Evolutionary conservation across 140 eudicot species (phyloP).

Genomic region (Oenanthe javanica): DNA sequence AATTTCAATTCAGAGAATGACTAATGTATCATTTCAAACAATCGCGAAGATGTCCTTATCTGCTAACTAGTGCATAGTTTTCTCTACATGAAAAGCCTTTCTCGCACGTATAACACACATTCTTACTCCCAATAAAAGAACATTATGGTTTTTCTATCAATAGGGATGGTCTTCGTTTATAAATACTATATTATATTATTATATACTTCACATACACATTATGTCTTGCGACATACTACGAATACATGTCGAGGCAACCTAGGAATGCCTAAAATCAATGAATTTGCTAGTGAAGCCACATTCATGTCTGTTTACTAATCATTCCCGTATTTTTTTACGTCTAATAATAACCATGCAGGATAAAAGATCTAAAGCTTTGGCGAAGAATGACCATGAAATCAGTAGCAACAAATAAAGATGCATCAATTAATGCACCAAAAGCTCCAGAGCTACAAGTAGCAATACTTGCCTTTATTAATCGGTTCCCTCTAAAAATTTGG

Average conservation of each 20-base stretch:
- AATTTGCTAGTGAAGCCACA: not conserved
- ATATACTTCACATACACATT: not conserved
- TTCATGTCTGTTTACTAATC: not conserved
- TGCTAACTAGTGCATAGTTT: not conserved
- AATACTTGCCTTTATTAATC: not conserved
- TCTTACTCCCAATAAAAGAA: not conserved
- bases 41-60: no score
- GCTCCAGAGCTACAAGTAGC: not conserved
- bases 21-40: not conserved
- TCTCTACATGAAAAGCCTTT: not conserved
- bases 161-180: not conserved
- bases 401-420: not conserved
- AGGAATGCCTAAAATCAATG: not conserved
- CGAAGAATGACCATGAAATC: not conserved
- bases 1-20: not conserved
- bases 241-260: not conserved
- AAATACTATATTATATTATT: not conserved
- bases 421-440: not conserved
- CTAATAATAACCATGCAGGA: not conserved
- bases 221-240: not conserved
- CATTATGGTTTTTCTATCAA: not conserved
- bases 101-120: not conserved
- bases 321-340: not conserved
- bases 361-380: constrained; percentile 9
- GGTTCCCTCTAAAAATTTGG: no score